Percentiles rank a stretch among this genome's conserved stretches.
Conservation (phyloP, 495 filamentous ascomycete species). For the Xylaria cubensis region DNA sequence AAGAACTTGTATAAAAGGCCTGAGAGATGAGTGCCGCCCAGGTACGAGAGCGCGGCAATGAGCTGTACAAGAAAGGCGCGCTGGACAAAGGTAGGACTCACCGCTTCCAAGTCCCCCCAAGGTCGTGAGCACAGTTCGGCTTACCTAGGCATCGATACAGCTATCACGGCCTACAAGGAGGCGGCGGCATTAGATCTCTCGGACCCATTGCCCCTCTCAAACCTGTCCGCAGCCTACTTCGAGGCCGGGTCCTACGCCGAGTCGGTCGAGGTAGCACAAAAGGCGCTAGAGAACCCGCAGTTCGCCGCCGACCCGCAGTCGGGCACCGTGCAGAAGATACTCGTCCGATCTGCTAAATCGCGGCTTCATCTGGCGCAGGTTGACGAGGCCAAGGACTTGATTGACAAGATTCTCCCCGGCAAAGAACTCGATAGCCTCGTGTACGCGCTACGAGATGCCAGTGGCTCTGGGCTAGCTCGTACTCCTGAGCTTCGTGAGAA, state of each 20-base stretch:
- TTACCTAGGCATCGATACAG: constrained; percentile 24
- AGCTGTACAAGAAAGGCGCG: constrained; percentile 1
- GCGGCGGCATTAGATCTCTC: constrained; percentile 36
- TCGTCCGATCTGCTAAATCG: constrained; percentile 38
- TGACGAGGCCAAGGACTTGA: constrained; percentile 31
- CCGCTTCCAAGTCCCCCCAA: neutral
- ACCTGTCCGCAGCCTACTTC: constrained; percentile 44
- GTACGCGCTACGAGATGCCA: constrained; percentile 15
- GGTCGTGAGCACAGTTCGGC: neutral
- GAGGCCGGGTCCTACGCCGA: constrained; percentile 43
- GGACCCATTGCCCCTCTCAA: constrained; percentile 41
- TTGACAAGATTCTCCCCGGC: constrained; percentile 20
- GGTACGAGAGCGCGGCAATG: constrained; percentile 1
- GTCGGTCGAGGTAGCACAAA: constrained; percentile 32
- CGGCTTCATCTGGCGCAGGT: constrained; percentile 36
- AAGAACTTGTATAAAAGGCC: neutral
- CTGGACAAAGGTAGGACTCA: neutral
- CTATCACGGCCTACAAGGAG: constrained; percentile 37
- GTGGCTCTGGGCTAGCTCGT: constrained; percentile 19
- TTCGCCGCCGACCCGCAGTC: constrained; percentile 13
- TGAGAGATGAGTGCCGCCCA: neutral
- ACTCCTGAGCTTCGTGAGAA: constrained; percentile 18
- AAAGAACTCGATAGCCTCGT: neutral
- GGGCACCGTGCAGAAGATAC: constrained; percentile 32
- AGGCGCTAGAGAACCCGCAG: constrained; percentile 33